Conservation (phyloP, 768 basidiomycete species). For the Hemileccinum rubropunctum region DNA sequence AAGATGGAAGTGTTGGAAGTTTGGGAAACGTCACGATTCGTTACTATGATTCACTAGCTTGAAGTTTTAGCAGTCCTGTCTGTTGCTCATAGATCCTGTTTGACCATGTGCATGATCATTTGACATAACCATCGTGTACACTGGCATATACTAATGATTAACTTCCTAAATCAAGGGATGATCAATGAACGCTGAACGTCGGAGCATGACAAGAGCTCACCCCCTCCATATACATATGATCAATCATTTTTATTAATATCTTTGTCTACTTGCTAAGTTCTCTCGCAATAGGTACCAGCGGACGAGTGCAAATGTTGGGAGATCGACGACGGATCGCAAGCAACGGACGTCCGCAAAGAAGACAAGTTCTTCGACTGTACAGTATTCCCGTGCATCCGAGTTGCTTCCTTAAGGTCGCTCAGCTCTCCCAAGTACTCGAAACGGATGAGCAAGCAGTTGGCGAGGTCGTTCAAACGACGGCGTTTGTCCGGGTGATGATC, state of each 20-base stretch:
- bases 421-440: not conserved
- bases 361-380: not conserved
- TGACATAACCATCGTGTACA: not conserved
- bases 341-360: not conserved
- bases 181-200: too few relatives aligned
- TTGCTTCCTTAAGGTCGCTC: not conserved
- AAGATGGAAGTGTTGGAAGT: slow-evolving; percentile 3
- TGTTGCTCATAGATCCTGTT: too few relatives aligned
- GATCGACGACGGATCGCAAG: not conserved
- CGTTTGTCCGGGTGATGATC: not conserved
- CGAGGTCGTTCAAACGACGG: not conserved
- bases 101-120: not conserved
- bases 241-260: too few relatives aligned
- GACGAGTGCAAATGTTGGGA: too few relatives aligned
- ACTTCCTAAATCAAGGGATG: too few relatives aligned
- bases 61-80: too few relatives aligned
- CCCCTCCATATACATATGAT: too few relatives aligned
- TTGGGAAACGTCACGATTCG: slow-evolving; percentile 1
- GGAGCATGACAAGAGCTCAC: too few relatives aligned
- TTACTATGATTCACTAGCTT: not conserved
- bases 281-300: too few relatives aligned
- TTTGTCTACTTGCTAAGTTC: too few relatives aligned
- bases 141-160: too few relatives aligned
- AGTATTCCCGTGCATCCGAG: not conserved
- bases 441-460: not conserved